These are phyloP conservation scores for Scheffersomyces lignosus DNA, from an alignment of 805 yeast genomes.

Conservation along the genomic window DNA sequence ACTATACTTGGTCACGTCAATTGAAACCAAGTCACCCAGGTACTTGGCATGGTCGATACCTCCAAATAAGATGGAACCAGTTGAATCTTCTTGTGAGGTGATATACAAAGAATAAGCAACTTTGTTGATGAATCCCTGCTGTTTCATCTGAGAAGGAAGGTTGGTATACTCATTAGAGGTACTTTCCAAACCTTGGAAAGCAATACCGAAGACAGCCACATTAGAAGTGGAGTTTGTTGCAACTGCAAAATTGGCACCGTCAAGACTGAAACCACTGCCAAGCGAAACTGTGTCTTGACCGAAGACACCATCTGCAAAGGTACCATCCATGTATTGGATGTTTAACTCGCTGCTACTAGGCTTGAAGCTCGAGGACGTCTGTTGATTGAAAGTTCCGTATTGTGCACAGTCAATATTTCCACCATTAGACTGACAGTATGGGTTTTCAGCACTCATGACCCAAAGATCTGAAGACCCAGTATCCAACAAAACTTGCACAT, in stretches of 20 bases:
- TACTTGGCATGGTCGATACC: slow-evolving; percentile 68
- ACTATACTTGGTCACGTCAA: slow-evolving; percentile 21
- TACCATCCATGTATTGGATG: slow-evolving; percentile 49
- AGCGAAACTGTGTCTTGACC: slow-evolving; percentile 21
- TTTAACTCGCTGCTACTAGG: slow-evolving; percentile 19
- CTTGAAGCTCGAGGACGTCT: slow-evolving; percentile 14
- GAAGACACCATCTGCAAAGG: slow-evolving; percentile 54
- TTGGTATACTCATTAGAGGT: slow-evolving; percentile 51
- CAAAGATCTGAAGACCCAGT: slow-evolving; percentile 79
- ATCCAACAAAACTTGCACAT: slow-evolving; percentile 60
- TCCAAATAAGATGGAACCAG: slow-evolving; percentile 69
- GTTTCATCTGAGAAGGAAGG: slow-evolving; percentile 61
- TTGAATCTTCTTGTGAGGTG: slow-evolving; percentile 37
- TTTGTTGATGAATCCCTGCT: slow-evolving; percentile 55
- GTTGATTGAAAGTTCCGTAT: slow-evolving; percentile 19
- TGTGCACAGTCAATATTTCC: slow-evolving; percentile 20
- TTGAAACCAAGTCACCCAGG: slow-evolving; percentile 41
- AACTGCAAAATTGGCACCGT: slow-evolving; percentile 15
- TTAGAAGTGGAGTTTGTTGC: slow-evolving; percentile 12
- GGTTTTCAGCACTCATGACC: slow-evolving; percentile 36
- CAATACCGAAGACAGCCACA: slow-evolving; percentile 22
- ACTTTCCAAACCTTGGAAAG: slow-evolving; percentile 12
- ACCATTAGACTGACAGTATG: slow-evolving; percentile 22
- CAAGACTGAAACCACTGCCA: slow-evolving; percentile 10
- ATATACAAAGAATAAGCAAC: slow-evolving; percentile 64